Percentiles rank a stretch among this genome's conserved stretches.
Evolutionary conservation across 2,329 filamentous ascomycete genomes (phyloP).

Genomic region (Aspergillus hiratsukae): DNA sequence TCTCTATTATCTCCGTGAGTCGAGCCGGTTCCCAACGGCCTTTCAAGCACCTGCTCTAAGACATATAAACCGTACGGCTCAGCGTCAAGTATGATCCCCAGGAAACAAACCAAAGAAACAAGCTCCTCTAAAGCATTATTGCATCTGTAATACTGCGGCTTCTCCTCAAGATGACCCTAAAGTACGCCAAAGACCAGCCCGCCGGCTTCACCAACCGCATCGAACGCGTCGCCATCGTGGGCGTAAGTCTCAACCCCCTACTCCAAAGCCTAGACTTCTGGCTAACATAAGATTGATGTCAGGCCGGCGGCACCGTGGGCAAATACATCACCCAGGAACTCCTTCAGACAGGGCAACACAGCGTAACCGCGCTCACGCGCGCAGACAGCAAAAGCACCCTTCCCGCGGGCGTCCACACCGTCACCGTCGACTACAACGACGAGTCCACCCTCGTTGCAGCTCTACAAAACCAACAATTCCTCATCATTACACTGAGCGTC

Average conservation of each 20-base stretch:
- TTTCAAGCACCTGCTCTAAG: background rate
- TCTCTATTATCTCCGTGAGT: background rate
- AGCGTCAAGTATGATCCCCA: background rate
- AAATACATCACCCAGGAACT: constrained; percentile 33
- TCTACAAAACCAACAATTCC: constrained; percentile 50
- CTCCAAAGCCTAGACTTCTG: background rate
- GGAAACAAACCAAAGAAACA: background rate
- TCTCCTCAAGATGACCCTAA: background rate
- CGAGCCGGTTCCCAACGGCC: background rate
- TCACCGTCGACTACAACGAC: constrained; percentile 4
- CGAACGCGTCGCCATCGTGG: background rate
- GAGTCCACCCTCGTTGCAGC: constrained; percentile 38
- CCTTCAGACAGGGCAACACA: constrained; percentile 46
- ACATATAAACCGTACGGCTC: background rate
- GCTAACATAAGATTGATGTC: background rate
- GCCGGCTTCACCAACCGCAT: background rate
- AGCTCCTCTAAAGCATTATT: background rate
- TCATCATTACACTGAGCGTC: constrained; percentile 51
- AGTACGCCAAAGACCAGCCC: background rate
- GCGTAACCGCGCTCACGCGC: constrained; percentile 49
- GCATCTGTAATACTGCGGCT: background rate
- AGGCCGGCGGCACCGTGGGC: constrained; percentile 33
- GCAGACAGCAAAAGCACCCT: background rate
- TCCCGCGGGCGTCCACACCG: background rate
- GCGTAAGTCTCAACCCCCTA: background rate